phyloP scores from a whole-genome alignment of 176 grass and related monocot genomes.

The Lolium perenne region DNA sequence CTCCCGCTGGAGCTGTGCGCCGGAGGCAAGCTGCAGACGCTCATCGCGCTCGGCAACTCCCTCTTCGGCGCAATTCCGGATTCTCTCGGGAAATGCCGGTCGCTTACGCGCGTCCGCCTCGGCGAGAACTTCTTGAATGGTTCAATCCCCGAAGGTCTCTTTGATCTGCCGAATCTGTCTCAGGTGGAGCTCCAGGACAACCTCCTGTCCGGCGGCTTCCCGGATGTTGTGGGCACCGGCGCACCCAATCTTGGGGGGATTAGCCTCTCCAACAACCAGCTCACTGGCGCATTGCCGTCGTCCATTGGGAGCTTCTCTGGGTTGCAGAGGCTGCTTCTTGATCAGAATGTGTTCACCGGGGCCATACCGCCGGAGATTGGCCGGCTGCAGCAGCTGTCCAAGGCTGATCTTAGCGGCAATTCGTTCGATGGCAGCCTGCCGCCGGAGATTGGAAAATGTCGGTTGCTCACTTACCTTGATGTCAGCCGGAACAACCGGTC shows the following conservation, averaged over 20 bases:
- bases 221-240: conserved; percentile 38
- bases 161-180: conserved; percentile 74
- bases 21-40: conserved; percentile 75
- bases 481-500: conserved; percentile 83
- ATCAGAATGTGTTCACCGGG: conserved; percentile 78
- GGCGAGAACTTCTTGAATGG: conserved; percentile 96
- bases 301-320: conserved; percentile 83
- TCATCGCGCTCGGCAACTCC: conserved; percentile 87
- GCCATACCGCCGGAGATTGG: conserved; percentile 75
- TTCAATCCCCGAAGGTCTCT: conserved; percentile 74
- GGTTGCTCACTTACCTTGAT: conserved; percentile 80
- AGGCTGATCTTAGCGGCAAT: conserved; percentile 81
- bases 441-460: conserved; percentile 76
- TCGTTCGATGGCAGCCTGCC: conserved; percentile 52
- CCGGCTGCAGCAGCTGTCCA: conserved; percentile 76
- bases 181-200: conserved; percentile 98
- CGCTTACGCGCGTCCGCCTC: conserved; percentile 75
- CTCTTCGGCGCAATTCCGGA: conserved; percentile 85
- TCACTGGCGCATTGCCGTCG: conserved; percentile 65
- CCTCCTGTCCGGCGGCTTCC: conserved; percentile 77
- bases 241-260: conserved; percentile 67
- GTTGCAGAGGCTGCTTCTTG: conserved; percentile 79
- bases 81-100: conserved; percentile 69
- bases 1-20: conserved; percentile 78
- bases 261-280: conserved; percentile 90